These are phyloP conservation scores for Gautieria morchelliformis DNA, from an alignment of 768 basidiomycete species.

Conservation along the genomic window DNA sequence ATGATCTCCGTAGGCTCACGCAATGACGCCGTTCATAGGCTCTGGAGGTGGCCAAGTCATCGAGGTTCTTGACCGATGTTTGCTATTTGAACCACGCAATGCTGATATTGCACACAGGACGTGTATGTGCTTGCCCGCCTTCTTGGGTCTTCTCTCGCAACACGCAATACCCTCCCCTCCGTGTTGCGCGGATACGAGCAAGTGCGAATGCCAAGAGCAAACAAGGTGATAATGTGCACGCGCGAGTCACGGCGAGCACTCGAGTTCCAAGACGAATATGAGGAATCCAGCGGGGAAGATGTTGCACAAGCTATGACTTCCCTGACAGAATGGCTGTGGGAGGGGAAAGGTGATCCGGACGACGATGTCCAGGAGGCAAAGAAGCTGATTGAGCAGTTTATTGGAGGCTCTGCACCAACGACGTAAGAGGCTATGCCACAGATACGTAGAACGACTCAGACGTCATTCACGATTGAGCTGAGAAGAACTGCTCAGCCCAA, in stretches of 20 bases:
- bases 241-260: slow-evolving; percentile 17
- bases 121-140: slow-evolving; percentile 27
- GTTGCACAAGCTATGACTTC: slow-evolving; percentile 34
- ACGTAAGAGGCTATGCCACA: no score
- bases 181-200: slow-evolving; percentile 21
- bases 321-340: slow-evolving; percentile 58
- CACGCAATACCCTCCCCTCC: slow-evolving; percentile 12
- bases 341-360: slow-evolving; percentile 1
- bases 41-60: slow-evolving; percentile 35
- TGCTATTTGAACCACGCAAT: background rate
- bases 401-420: no score
- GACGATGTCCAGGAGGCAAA: slow-evolving; percentile 6
- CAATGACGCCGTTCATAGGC: slow-evolving; percentile 35
- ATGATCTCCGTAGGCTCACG: slow-evolving; percentile 20
- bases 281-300: slow-evolving; percentile 28
- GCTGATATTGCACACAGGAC: slow-evolving; percentile 17
- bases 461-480: no score
- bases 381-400: background rate
- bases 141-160: slow-evolving; percentile 33
- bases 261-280: slow-evolving; percentile 25
- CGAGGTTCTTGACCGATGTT: slow-evolving; percentile 24
- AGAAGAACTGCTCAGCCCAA: no score
- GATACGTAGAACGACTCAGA: no score
- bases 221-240: slow-evolving; percentile 17
- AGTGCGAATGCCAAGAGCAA: slow-evolving; percentile 18